Conservation (phyloP, 2,329 filamentous ascomycete genomes). For the Xylaria sp. region DNA sequence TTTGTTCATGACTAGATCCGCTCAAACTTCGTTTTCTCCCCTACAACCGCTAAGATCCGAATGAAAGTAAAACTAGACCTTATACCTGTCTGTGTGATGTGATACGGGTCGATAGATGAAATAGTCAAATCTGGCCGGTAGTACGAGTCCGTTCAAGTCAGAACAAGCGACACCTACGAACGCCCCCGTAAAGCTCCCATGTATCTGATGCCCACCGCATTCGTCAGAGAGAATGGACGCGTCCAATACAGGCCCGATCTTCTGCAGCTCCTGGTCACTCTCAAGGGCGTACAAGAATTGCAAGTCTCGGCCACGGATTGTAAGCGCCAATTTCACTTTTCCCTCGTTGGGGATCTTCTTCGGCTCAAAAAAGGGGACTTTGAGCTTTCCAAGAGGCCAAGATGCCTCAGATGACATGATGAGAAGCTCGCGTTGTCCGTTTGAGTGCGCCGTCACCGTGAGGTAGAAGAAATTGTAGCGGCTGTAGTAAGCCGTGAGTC, state of each 20-base stretch:
- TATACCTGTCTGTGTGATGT: constrained; percentile 62
- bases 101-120: constrained; percentile 63
- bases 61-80: constrained; percentile 47
- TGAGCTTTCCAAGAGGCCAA: constrained; percentile 63
- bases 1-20: not conserved
- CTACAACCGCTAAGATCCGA: too few relatives aligned
- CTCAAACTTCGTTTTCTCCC: not conserved
- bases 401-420: constrained; percentile 68
- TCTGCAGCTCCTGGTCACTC: constrained; percentile 55
- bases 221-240: constrained; percentile 71
- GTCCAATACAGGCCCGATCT: constrained; percentile 67
- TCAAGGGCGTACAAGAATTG: constrained; percentile 69
- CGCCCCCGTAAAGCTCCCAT: constrained; percentile 73
- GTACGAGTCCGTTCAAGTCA: constrained; percentile 64
- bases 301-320: constrained; percentile 61
- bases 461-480: constrained; percentile 75
- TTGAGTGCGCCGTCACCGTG: constrained; percentile 65
- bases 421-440: constrained; percentile 68
- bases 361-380: constrained; percentile 55
- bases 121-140: constrained; percentile 62
- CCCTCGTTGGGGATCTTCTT: constrained; percentile 65
- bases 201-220: constrained; percentile 69
- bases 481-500: constrained; percentile 71
- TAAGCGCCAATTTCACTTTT: constrained; percentile 64
- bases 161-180: constrained; percentile 68